These are phyloP conservation scores for Rhizophagus clarus DNA, from an alignment of 192 early-diverging fungal species.

Conservation along the genomic window DNA sequence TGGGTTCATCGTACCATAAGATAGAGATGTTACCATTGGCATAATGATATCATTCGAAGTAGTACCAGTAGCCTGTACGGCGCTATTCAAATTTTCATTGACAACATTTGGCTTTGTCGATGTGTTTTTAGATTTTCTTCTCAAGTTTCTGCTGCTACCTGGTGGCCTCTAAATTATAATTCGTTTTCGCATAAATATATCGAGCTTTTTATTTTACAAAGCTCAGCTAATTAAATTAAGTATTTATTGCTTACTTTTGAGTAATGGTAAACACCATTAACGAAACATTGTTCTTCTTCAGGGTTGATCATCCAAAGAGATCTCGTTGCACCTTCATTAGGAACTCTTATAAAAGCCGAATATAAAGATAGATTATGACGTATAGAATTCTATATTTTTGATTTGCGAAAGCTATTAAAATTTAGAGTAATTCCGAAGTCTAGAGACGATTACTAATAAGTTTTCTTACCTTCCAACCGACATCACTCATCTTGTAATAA, in stretches of 20 bases:
- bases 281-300: conserved; percentile 17
- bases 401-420: neutral
- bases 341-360: conserved; percentile 77
- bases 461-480: neutral
- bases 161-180: neutral
- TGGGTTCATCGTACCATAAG: neutral
- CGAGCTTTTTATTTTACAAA: neutral
- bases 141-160: neutral
- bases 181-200: neutral
- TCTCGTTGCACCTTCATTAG: conserved; percentile 68
- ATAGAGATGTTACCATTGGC: neutral
- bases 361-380: conserved; percentile 89
- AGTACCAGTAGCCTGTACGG: neutral
- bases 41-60: neutral
- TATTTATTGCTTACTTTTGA: neutral
- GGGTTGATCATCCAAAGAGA: conserved; percentile 70
- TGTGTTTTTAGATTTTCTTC: neutral
- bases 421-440: neutral
- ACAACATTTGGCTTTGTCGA: neutral
- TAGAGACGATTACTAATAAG: neutral
- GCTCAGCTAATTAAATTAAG: neutral
- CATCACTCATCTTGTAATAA: neutral
- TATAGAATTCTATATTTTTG: conserved; percentile 71
- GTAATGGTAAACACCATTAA: conserved; percentile 5
- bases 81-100: neutral